These are phyloP conservation scores for Zarea fungicola DNA, from an alignment of 2,329 filamentous ascomycete species.

Conservation along the genomic window DNA sequence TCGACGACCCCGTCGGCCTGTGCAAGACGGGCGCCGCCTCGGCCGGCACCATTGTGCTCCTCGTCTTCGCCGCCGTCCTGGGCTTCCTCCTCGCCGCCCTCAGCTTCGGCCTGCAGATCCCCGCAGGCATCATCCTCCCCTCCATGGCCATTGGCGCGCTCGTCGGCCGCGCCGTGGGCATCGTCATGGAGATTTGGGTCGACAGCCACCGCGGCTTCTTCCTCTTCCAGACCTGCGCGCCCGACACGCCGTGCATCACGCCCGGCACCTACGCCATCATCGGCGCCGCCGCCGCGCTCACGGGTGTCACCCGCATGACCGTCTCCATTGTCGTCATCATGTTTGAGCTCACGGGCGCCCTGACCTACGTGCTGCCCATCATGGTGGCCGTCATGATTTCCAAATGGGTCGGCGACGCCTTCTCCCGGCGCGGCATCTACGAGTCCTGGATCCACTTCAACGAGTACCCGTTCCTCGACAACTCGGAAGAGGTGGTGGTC, in stretches of 20 bases:
- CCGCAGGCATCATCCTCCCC: slow-evolving; percentile 90
- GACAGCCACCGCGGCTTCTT: slow-evolving; percentile 70
- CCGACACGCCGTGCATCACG: slow-evolving; percentile 81
- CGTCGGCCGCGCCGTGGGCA: slow-evolving; percentile 81
- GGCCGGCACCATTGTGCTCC: slow-evolving; percentile 72
- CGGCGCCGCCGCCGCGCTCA: slow-evolving; percentile 88
- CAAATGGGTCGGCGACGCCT: slow-evolving; percentile 97
- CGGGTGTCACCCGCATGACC: slow-evolving; percentile 91
- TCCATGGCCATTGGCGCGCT: slow-evolving; percentile 95
- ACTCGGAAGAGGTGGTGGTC: slow-evolving; percentile 72
- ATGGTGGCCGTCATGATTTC: slow-evolving; percentile 98
- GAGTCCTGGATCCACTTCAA: slow-evolving; percentile 97
- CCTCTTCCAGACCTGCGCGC: slow-evolving; percentile 73
- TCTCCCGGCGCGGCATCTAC: slow-evolving; percentile 90
- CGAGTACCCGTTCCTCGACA: slow-evolving; percentile 92
- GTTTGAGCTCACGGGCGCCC: slow-evolving; percentile 94
- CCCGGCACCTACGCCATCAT: slow-evolving; percentile 96
- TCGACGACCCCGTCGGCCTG: slow-evolving; percentile 82
- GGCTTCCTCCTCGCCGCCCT: slow-evolving; percentile 81
- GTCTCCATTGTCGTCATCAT: slow-evolving; percentile 99
- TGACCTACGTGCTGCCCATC: slow-evolving; percentile 95
- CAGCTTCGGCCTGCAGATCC: slow-evolving; percentile 91
- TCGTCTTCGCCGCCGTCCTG: slow-evolving; percentile 75
- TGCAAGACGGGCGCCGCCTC: slow-evolving; percentile 84
- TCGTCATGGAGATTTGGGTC: slow-evolving; percentile 86